Conservation (phyloP, 305 asterid species). For the Solanum hybrid region DNA sequence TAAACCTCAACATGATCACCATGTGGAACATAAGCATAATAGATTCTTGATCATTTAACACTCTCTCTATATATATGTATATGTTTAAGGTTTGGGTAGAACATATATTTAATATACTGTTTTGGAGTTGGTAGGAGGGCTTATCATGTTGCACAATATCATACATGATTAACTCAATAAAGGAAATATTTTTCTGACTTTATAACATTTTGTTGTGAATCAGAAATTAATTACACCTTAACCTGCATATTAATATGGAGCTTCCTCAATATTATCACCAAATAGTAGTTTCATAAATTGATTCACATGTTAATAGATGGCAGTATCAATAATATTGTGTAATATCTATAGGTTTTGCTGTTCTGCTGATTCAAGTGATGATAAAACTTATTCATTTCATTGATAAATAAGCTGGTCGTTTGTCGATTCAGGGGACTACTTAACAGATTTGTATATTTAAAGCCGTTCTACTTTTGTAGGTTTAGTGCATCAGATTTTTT, state of each 20-base stretch:
- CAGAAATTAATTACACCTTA: background rate
- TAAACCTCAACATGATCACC: background rate
- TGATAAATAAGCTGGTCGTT: background rate
- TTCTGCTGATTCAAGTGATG: background rate
- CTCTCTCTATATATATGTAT: background rate
- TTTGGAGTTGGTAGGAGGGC: background rate
- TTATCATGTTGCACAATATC: background rate
- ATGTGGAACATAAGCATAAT: background rate
- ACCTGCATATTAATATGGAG: background rate
- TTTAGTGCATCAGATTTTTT: slow-evolving; percentile 65
- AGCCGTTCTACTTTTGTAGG: slow-evolving; percentile 27
- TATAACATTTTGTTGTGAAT: background rate
- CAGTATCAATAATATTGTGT: background rate
- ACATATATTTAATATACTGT: background rate
- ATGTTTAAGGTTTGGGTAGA: background rate
- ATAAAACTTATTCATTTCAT: background rate
- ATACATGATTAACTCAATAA: background rate
- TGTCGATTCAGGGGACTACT: background rate
- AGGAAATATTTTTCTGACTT: background rate
- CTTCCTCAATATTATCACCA: background rate
- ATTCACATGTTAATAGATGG: background rate
- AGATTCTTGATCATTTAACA: background rate
- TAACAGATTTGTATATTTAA: background rate
- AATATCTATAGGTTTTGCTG: background rate
- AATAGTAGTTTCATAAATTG: background rate